phyloP scores from a whole-genome alignment of 1,139 yeast genomes.

The Suhomyces terraborum region DNA sequence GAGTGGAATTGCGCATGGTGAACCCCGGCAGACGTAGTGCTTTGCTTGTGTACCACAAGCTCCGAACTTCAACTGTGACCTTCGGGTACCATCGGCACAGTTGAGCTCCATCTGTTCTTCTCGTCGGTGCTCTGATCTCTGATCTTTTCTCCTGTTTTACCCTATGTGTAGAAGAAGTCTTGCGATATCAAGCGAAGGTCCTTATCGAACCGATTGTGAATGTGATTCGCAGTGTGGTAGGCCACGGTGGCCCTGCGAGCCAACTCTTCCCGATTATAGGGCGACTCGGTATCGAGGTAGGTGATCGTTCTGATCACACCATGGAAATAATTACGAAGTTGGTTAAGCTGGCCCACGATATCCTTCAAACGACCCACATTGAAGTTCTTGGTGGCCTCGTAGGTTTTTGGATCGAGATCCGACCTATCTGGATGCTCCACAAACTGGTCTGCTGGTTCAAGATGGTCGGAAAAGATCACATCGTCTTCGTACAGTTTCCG shows the following conservation, averaged over 20 bases:
- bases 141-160: no score
- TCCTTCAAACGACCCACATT: conserved; percentile 12
- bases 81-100: conserved; percentile 1
- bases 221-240: conserved; percentile 17
- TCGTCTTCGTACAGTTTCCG: conserved; percentile 8
- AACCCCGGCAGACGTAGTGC: no score
- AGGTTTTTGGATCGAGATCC: conserved; percentile 2
- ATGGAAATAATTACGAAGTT: conserved; percentile 15
- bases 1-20: no score
- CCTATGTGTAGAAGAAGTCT: conserved; percentile 18
- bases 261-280: conserved; percentile 17
- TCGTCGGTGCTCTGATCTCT: no score
- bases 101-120: no score
- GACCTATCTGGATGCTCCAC: not conserved
- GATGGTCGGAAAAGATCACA: no score
- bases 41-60: no score
- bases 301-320: conserved; percentile 13
- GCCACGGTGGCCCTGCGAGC: conserved; percentile 17
- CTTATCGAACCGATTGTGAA: conserved; percentile 16
- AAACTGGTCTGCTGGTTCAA: no score
- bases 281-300: conserved; percentile 4
- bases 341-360: conserved; percentile 11
- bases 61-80: no score
- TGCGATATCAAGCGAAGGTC: conserved; percentile 17
- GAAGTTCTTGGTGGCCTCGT: conserved; percentile 4